Evolutionary conservation across 2,329 filamentous ascomycete genomes (phyloP).

Genomic region (Xylariaceae sp.): DNA sequence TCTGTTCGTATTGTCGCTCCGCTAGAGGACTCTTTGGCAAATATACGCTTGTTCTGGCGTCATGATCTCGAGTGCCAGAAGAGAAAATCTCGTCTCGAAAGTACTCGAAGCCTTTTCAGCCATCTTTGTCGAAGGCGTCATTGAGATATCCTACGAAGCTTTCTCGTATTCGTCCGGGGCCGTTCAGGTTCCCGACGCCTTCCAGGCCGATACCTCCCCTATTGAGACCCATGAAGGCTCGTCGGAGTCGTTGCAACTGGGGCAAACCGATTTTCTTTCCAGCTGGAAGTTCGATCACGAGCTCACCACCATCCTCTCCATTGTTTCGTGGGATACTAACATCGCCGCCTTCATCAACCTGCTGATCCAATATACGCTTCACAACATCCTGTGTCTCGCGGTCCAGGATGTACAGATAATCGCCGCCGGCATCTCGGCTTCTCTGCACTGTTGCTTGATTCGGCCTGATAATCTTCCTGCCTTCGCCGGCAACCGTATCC

Average conservation of each 20-base stretch:
- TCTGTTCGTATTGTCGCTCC: too few species aligned
- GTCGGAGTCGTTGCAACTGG: conserved; percentile 70
- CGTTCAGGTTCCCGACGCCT: conserved; percentile 45
- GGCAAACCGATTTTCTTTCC: conserved; percentile 63
- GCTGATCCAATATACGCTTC: conserved; percentile 62
- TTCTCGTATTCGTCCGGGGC: conserved; percentile 51
- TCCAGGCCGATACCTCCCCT: conserved; percentile 62
- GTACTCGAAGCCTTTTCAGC: conserved; percentile 31
- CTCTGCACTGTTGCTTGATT: conserved; percentile 71
- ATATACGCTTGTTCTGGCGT: neutral
- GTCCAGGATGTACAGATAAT: conserved; percentile 79
- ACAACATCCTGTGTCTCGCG: conserved; percentile 74
- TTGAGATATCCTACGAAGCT: conserved; percentile 66
- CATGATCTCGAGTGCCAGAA: too few species aligned
- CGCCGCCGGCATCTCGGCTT: conserved; percentile 58
- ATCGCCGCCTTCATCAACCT: conserved; percentile 61
- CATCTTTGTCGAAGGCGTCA: conserved; percentile 57
- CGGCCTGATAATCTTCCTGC: conserved; percentile 61
- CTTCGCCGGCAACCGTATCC: conserved; percentile 65
- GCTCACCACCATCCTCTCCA: conserved; percentile 36
- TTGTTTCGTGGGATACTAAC: conserved; percentile 43
- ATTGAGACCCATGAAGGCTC: conserved; percentile 75
- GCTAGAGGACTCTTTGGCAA: too few species aligned
- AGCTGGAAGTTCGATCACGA: conserved; percentile 61
- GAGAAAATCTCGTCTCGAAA: too few species aligned